Evolutionary conservation across 2,329 filamentous ascomycete species (phyloP), one percentile per base, ranked within the genome.

Genomic region (Talaromyces funiculosus): DNA sequence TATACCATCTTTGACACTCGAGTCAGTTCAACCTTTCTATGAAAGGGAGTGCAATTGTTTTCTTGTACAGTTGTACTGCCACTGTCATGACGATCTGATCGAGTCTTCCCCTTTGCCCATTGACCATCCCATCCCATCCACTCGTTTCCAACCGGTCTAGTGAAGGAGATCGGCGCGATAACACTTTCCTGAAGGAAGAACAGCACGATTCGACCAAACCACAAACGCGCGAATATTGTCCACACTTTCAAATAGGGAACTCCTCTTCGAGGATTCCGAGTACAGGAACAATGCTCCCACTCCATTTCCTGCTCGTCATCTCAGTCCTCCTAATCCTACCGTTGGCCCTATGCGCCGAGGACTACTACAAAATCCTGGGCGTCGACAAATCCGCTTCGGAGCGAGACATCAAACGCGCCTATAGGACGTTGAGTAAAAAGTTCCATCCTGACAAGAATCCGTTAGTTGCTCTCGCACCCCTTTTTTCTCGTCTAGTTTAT

Each of bases 381-480:
- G 78, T 99, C 64, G 84, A 88, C 70, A 91, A 86, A 70, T 81
- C 87, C 62, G 93, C 93, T 16, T 87, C 85, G 51, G 92, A 96
- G 58, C 87, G 87, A 70, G 89, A 97, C 69, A 88, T 99, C 73
- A 99, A 99, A 77, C 89, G 90, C 49, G 92, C 94, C 22, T 99
- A 99, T 77, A 86, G 92, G 62, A 87, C 86, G 62, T 82, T 99
- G 10, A 95, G 90, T 80, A 97, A 97, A 77, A 96, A 95, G 74
- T 97, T 84, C 75, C 94, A 99, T 72, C 94, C 94, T 3, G 94
- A 99, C 77, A 99, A 99, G 84, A 97, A 97, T 69, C 92, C 93
- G 88, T 94, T 84, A 69, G 89, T 79, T 16, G 18, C 31, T 10
- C 31, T 7, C 9, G 29, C 6, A 33, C 8, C 31, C 31, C 31